phyloP scores from a whole-genome alignment of 2,329 filamentous ascomycete species.

The Sclerotinia subarctica region DNA sequence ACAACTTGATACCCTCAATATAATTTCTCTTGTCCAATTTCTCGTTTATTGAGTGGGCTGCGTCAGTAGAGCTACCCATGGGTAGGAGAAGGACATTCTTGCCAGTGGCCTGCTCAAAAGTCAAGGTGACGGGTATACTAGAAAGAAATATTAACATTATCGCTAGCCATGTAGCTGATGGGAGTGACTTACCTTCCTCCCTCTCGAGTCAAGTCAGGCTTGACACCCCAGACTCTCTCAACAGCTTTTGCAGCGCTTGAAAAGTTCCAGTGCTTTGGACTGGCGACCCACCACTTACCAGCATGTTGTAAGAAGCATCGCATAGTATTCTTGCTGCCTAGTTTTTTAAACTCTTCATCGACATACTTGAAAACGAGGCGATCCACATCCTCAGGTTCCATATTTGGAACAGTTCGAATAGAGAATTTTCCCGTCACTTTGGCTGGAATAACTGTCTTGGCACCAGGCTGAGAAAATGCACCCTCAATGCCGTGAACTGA shows the following conservation, averaged over 20 bases:
- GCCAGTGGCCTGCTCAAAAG: slow-evolving; percentile 94
- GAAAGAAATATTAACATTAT: slow-evolving; percentile 21
- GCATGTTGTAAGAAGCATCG: slow-evolving; percentile 80
- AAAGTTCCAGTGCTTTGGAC: slow-evolving; percentile 99
- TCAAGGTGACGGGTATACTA: slow-evolving; percentile 94
- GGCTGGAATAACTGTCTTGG: slow-evolving; percentile 97
- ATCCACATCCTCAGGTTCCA: slow-evolving; percentile 91
- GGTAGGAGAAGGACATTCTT: slow-evolving; percentile 96
- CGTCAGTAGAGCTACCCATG: slow-evolving; percentile 96
- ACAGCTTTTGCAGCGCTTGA: slow-evolving; percentile 91
- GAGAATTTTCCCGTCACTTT: slow-evolving; percentile 99
- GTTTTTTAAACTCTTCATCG: slow-evolving; percentile 77
- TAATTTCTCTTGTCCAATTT: slow-evolving; percentile 97
- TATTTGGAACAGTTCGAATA: slow-evolving; percentile 94
- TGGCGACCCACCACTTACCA: slow-evolving; percentile 98
- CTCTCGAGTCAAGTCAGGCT: slow-evolving; percentile 93
- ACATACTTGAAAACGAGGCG: slow-evolving; percentile 79
- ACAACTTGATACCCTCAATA: slow-evolving; percentile 93
- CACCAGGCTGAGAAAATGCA: slow-evolving; percentile 86
- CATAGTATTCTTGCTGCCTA: slow-evolving; percentile 88
- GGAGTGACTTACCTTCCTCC: slow-evolving; percentile 69
- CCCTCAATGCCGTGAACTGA: slow-evolving; percentile 95
- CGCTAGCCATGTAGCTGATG: slow-evolving; percentile 5
- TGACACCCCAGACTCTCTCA: slow-evolving; percentile 87
- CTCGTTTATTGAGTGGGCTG: slow-evolving; percentile 97